Conservation (phyloP, 495 filamentous ascomycete genomes). For the Massariosphaeria phaeospora region DNA sequence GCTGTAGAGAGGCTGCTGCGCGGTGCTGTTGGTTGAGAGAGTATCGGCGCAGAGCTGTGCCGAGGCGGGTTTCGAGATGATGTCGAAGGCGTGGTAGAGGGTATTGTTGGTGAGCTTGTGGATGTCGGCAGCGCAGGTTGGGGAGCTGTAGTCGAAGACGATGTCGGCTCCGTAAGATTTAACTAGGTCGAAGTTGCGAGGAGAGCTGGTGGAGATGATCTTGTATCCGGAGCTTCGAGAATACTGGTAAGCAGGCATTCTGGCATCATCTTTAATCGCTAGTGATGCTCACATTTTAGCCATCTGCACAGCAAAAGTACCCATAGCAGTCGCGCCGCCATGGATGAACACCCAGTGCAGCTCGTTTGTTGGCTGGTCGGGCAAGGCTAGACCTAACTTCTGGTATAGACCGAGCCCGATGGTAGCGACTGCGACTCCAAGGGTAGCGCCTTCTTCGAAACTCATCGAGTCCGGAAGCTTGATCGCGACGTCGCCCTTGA, state of each 20-base stretch:
- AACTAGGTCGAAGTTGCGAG: neutral
- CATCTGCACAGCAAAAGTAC: neutral
- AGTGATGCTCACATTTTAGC: neutral
- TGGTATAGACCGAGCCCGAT: neutral
- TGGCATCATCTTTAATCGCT: neutral
- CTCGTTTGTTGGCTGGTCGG: neutral
- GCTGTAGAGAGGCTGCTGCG: too few species aligned
- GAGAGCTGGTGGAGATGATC: neutral
- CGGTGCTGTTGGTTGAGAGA: too few species aligned
- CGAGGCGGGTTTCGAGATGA: neutral
- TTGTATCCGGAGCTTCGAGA: neutral
- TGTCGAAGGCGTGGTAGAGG: neutral
- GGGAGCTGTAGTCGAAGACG: conserved; percentile 1
- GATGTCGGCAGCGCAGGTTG: neutral
- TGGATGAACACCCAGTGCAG: neutral
- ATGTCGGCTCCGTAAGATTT: conserved; percentile 2
- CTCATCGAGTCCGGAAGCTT: neutral
- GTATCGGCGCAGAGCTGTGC: neutral
- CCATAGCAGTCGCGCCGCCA: neutral
- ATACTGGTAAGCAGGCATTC: neutral
- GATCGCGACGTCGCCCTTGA: neutral
- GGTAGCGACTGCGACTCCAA: neutral
- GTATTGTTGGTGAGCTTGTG: neutral
- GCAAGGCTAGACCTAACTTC: neutral
- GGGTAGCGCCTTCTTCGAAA: neutral